These are phyloP conservation scores for Xylona heveae DNA, from an alignment of 495 filamentous ascomycete genomes.

Conservation along the genomic window DNA sequence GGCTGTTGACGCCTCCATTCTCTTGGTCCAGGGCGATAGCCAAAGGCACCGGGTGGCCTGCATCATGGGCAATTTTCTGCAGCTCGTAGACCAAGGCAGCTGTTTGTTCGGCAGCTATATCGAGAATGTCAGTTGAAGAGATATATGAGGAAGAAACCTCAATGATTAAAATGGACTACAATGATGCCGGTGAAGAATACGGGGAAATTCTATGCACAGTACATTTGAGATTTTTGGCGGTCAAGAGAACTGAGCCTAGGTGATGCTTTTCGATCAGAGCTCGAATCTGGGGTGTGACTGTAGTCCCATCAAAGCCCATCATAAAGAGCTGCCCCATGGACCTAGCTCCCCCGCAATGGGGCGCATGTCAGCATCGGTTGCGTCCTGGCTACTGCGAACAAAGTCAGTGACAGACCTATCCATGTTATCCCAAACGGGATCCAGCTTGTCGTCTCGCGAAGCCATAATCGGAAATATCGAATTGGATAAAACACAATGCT, in stretches of 20 bases:
- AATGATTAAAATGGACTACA: slow-evolving; percentile 3
- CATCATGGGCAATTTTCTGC: slow-evolving; percentile 69
- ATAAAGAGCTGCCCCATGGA: slow-evolving; percentile 80
- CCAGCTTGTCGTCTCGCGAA: slow-evolving; percentile 27
- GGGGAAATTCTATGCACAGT: slow-evolving; percentile 4
- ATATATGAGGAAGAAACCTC: background rate
- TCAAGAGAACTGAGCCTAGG: slow-evolving; percentile 62
- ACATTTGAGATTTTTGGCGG: slow-evolving; percentile 88
- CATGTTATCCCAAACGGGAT: slow-evolving; percentile 50
- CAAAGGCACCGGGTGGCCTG: slow-evolving; percentile 66
- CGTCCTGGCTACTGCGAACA: background rate
- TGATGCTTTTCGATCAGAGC: slow-evolving; percentile 71
- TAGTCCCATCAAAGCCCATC: slow-evolving; percentile 87
- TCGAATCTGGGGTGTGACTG: slow-evolving; percentile 67
- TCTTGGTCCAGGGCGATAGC: slow-evolving; percentile 78
- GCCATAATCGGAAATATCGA: slow-evolving; percentile 18
- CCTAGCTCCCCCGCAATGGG: slow-evolving; percentile 22
- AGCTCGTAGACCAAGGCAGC: slow-evolving; percentile 63
- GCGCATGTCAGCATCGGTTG: too few species aligned
- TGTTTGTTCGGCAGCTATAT: slow-evolving; percentile 59
- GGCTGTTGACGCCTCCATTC: slow-evolving; percentile 85
- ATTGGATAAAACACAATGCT: too few species aligned
- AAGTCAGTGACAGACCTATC: slow-evolving; percentile 16
- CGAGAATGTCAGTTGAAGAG: slow-evolving; percentile 1
- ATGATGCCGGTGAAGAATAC: slow-evolving; percentile 1